Percentiles rank a stretch among this genome's conserved stretches.
These are phyloP conservation scores for Ascochyta fabae DNA, from an alignment of 2,329 filamentous ascomycete species.

Conservation along the genomic window DNA sequence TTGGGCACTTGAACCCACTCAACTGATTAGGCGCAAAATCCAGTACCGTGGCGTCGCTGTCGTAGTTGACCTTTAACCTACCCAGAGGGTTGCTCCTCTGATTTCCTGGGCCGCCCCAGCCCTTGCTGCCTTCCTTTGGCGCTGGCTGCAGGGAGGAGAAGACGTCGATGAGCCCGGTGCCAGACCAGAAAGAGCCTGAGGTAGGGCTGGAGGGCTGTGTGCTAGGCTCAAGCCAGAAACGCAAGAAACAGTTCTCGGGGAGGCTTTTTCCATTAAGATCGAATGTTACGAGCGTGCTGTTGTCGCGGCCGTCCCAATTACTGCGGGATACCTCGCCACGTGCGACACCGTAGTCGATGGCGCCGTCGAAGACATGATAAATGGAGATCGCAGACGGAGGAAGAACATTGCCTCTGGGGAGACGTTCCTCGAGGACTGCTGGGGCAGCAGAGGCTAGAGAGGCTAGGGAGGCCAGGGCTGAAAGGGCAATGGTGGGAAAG, in stretches of 20 bases:
- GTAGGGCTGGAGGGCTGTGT: slow-evolving; percentile 1
- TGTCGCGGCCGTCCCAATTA: slow-evolving; percentile 11
- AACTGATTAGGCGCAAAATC: slow-evolving; percentile 4
- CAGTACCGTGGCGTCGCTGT: slow-evolving; percentile 3
- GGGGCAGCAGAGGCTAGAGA: slow-evolving; percentile 14
- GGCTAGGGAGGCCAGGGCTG: slow-evolving; percentile 14
- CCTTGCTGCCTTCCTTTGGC: not conserved
- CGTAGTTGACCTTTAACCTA: slow-evolving; percentile 5
- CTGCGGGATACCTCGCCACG: slow-evolving; percentile 18
- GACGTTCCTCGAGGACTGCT: slow-evolving; percentile 3
- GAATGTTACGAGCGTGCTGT: slow-evolving; percentile 24
- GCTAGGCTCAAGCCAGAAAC: slow-evolving; percentile 18
- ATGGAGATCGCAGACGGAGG: slow-evolving; percentile 16
- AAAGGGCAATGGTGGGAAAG: slow-evolving; percentile 11
- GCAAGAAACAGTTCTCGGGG: slow-evolving; percentile 12
- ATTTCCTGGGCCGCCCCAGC: slow-evolving; percentile 23
- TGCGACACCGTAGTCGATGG: slow-evolving; percentile 14
- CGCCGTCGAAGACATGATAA: slow-evolving; percentile 17
- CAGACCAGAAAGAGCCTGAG: not conserved
- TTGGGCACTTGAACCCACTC: slow-evolving; percentile 15
- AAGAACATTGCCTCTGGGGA: slow-evolving; percentile 11
- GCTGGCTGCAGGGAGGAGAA: slow-evolving; percentile 17
- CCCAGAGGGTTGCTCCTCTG: slow-evolving; percentile 17
- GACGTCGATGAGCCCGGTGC: slow-evolving; percentile 17
- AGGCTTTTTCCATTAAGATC: slow-evolving; percentile 6